Percentiles rank a stretch among this genome's conserved stretches.
Conservation (phyloP, 1,139 yeast species). For the Spencermartinsiella ligniputridi region DNA sequence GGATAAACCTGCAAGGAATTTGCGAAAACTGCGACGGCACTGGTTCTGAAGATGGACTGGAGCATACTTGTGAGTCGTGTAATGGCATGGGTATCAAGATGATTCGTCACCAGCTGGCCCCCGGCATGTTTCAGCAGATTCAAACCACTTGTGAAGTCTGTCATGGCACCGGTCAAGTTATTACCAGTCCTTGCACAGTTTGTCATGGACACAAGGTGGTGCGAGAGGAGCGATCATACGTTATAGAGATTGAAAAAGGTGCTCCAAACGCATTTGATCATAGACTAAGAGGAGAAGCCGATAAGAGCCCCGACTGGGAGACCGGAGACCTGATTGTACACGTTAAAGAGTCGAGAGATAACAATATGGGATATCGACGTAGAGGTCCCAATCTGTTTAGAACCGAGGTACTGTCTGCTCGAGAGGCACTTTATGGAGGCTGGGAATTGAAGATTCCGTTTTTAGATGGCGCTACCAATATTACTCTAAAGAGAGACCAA, state of each 20-base stretch:
- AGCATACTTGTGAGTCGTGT: slow-evolving; percentile 62
- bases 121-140: slow-evolving; percentile 84
- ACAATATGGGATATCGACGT: slow-evolving; percentile 81
- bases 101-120: slow-evolving; percentile 75
- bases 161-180: slow-evolving; percentile 67
- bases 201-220: slow-evolving; percentile 72
- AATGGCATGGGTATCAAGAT: slow-evolving; percentile 67
- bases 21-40: slow-evolving; percentile 78
- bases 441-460: slow-evolving; percentile 69
- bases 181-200: slow-evolving; percentile 56
- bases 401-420: slow-evolving; percentile 67
- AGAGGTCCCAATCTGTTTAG: slow-evolving; percentile 70
- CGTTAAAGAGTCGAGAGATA: slow-evolving; percentile 42
- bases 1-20: slow-evolving; percentile 64
- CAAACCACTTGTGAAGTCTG: slow-evolving; percentile 77
- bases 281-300: slow-evolving; percentile 72
- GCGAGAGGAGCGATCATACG: slow-evolving; percentile 52
- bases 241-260: slow-evolving; percentile 67
- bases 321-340: slow-evolving; percentile 74
- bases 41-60: slow-evolving; percentile 76
- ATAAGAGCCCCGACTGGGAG: slow-evolving; percentile 71
- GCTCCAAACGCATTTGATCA: slow-evolving; percentile 55
- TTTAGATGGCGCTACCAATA: slow-evolving; percentile 53
- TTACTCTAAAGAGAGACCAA: slow-evolving; percentile 45
- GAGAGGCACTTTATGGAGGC: slow-evolving; percentile 72